phyloP scores from a whole-genome alignment of 2,329 filamentous ascomycete genomes.

The Exserohilum turcica region DNA sequence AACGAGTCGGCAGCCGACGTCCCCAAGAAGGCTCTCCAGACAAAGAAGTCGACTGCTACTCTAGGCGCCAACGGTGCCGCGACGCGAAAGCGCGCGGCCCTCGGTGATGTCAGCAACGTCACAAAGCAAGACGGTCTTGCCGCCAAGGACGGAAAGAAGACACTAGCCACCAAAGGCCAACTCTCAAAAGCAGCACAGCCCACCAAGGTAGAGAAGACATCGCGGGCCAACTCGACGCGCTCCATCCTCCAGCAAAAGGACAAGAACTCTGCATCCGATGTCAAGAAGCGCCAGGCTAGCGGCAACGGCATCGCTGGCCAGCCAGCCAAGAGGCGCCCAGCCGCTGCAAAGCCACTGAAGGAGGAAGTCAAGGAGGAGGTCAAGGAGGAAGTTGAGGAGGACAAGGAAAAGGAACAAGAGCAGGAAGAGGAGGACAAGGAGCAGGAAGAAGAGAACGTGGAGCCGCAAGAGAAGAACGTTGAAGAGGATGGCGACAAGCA shows the following conservation, averaged over 20 bases:
- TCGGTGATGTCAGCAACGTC: conserved; percentile 96
- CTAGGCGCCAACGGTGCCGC: conserved; percentile 48
- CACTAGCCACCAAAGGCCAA: conserved; percentile 64
- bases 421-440: conserved; percentile 52
- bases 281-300: conserved; percentile 77
- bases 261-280: conserved; percentile 66
- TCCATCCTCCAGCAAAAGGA: conserved; percentile 70
- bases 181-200: conserved; percentile 79
- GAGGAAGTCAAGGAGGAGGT: conserved; percentile 59
- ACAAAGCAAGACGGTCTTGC: conserved; percentile 68
- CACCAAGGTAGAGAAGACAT: conserved; percentile 78
- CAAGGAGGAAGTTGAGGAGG: conserved; percentile 58
- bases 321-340: conserved; percentile 68
- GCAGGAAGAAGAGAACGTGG: conserved; percentile 64
- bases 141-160: conserved; percentile 71
- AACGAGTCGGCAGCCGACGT: conserved; percentile 61
- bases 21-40: conserved; percentile 55
- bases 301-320: conserved; percentile 71
- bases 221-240: conserved; percentile 64
- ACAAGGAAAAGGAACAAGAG: conserved; percentile 59
- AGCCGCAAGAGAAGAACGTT: conserved; percentile 46
- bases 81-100: conserved; percentile 76
- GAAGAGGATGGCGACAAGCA: conserved; percentile 39
- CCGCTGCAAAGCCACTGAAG: conserved; percentile 58
- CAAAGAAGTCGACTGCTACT: conserved; percentile 52